Evolutionary conservation across 495 filamentous ascomycete species (phyloP), one percentile per base, ranked within the genome.

Genomic region (Poronia punctata): DNA sequence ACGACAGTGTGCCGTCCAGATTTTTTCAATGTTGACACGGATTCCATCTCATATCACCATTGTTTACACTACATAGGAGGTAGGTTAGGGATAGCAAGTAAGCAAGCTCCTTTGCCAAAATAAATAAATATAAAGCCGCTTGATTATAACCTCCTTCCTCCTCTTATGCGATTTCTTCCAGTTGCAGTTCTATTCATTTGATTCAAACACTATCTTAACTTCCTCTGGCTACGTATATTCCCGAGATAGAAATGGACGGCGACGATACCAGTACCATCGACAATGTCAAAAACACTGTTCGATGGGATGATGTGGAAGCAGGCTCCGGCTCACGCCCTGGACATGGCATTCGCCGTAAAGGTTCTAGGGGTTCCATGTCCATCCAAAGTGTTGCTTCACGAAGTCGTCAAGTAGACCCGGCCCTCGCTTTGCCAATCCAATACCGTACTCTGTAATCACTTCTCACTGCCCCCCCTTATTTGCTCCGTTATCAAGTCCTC

Each of bases 341-440:
- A 25, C 57, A 29, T 23, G 40, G 25, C 7, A 53, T 61, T 10
- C 40, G 40, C 35, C 62, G 62, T 9, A 43, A 50, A 5, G 43
- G 39, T 18, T 68, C 64, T 4, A 50, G 24, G 10, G 50, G 61
- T 27, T 66, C 65, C 1, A 53, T 66, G 41, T 66, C 65, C 11
- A 64, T 66, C 40, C 58, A 47, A 21, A 62, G 56, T 28, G 47
- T 58, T 11, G 58, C 38, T 26, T 61, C 62, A 11, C 41, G 52
- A 1, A 33, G 31, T 31, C 54, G 52, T 34, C 53, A 53, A 31
- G 56, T 72, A 16, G 67, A 75, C 40, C 71, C 70, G 7, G 59
- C 64, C 2, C 57, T 67, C 12, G 64, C 64, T 2, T 62, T 76
- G 37, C 72, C 71, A n/a, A 70, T 75, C 35, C 61, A 71, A 35